Evolutionary conservation across 116 monocot species (phyloP), one percentile per base, ranked within the genome.

Genomic region (Posidonia oceanica): DNA sequence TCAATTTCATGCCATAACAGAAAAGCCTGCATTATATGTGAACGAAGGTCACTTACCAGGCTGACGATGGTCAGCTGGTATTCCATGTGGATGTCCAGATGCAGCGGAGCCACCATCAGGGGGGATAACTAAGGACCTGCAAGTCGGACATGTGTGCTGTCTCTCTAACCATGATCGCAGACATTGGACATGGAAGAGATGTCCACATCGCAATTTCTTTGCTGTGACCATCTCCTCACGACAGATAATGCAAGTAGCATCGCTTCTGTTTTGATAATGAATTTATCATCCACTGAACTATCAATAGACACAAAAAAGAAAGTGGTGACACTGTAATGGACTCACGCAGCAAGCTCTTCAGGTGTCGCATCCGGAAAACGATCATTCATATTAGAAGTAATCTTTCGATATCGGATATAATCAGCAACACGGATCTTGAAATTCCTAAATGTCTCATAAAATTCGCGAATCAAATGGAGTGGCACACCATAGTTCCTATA

Each of bases 351-450:
- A 63, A 96, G 81, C 64, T 96, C 95, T 69, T 96, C 91, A n/a
- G 86, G 67, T 52, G 95, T 86, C 69, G 91, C 88, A 81, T 91
- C 91, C 69, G 88, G 88, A 52, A 96, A 91, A 3, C 91, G 72
- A 63, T 91, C 88, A 59, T 96, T 86, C 86, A 96, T 91, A 74
- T 96, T 96, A 65, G 95, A 91, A 63, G 95, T 88, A n/a, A 96
- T 79, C 76, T 80, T 91, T 42, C 91, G 79, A 69, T 95, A 95
- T 18, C 95, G 86, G 21, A 91, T 69, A 72, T 86, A 95, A 76
- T 91, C 95, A 69, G 95, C 66, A 80, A 95, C 68, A 59, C 95
- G 86, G 5, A 77, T 78, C 72, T 72, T 84, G 76, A 95, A 88
- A 63, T 83, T 95, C 42, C 91, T 78, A 60, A 86, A 95, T 77